Evolutionary conservation across 306 rosid species (phyloP).

Genomic region (Potentilla sterilis): DNA sequence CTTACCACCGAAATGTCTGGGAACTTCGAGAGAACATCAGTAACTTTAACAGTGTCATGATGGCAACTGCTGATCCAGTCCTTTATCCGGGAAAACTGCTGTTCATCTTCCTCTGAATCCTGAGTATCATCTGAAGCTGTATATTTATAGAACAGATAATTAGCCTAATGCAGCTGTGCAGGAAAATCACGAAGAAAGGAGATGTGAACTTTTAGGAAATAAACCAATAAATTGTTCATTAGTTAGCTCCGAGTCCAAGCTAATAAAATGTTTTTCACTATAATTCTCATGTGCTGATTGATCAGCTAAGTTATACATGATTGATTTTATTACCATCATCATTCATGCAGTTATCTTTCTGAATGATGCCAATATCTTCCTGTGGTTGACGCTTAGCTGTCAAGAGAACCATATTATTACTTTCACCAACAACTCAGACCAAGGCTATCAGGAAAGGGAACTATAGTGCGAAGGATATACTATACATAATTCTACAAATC

Average conservation of each 20-base stretch:
- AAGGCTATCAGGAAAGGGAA: slow-evolving; percentile 11
- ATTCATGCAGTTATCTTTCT: slow-evolving; percentile 46
- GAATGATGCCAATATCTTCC: too few relatives aligned
- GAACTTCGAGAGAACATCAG: slow-evolving; percentile 74
- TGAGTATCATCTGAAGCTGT: slow-evolving; percentile 64
- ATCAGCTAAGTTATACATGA: slow-evolving; percentile 1
- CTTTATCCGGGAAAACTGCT: slow-evolving; percentile 64
- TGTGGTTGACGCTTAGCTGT: slow-evolving; percentile 59
- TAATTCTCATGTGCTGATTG: slow-evolving; percentile 9
- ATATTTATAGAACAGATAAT: slow-evolving; percentile 14
- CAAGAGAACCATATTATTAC: slow-evolving; percentile 17
- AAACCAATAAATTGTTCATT: not conserved
- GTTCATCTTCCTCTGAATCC: slow-evolving; percentile 74
- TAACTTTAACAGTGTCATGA: slow-evolving; percentile 60
- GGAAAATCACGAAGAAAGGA: slow-evolving; percentile 1
- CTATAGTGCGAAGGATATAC: not conserved
- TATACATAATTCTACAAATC: slow-evolving; percentile 8
- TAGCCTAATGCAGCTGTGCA: not conserved
- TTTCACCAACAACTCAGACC: slow-evolving; percentile 16
- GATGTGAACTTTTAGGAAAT: not conserved
- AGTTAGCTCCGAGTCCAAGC: not conserved
- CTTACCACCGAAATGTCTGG: slow-evolving; percentile 87
- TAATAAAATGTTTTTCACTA: not conserved
- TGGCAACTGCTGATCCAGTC: slow-evolving; percentile 71
- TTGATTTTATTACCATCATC: slow-evolving; percentile 59